Base-by-base conservation (phyloP, 345 rosid genomes). In the Populus alba region DNA sequence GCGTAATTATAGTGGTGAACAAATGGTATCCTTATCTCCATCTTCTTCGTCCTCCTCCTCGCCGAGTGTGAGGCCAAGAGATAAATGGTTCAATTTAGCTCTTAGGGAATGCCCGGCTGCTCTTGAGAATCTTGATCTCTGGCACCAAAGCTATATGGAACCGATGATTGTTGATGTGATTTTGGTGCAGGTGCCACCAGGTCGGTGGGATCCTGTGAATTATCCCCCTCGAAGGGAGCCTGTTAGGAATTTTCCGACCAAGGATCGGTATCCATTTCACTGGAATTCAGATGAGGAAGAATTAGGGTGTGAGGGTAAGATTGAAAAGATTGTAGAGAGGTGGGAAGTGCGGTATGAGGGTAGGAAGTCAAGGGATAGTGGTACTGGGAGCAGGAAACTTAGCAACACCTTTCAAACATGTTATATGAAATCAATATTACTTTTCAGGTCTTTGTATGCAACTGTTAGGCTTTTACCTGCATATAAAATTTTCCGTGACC, bases 81-180 rank as follows among this genome's bases (percentile, higher is more conserved):
- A 96, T 81, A 90, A 89, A 82, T 92, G 98, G 99, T 96, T 96
- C 79, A 92, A 94, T 80, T 81, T 96, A 79, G 98, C 98, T 10
- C 97, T 96, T 9, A 84, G 93, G 87, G 98, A 92, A 66, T 90
- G 95, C 87, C 95, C 98, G 49, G 93, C 90, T 10, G 93, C 97
- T 0, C 85, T 89, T 11, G 99, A 93, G 87, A 95, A 85, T 84
- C 87, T 91, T 55, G 98, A 94, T 72, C 87, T 92, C 4, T 93
- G 94, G 72, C 93, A 86, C 8, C 89, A 87, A 81, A 91, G 90
- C 82, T 89, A 86, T 80, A 81, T 87, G 15, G 99, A 92, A 66
- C 94, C 93, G 0, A 78, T 96, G 89, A 85, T 96, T 72, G 92
- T 96, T 77, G 97, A 94, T 91, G 97, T 94, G 72, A 78, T 96